phyloP scores from a whole-genome alignment of 257 asterid species.

The Voacanga thouarsii region DNA sequence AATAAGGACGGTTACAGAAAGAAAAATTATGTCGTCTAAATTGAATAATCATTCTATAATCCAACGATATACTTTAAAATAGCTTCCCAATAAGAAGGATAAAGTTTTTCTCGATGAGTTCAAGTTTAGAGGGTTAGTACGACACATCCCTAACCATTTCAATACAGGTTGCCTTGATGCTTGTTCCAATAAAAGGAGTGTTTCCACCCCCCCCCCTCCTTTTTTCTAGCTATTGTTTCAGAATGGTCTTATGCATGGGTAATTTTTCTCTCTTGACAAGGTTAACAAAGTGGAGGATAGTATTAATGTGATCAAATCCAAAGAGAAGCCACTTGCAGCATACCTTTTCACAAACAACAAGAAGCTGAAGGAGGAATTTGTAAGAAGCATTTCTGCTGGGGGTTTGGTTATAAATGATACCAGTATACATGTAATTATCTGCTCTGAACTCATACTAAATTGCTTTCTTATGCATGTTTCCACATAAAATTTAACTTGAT shows the following conservation, averaged over 20 bases:
- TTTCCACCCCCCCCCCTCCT: too few relatives aligned
- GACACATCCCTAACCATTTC: background rate
- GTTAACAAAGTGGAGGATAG: conserved; percentile 65
- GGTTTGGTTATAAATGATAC: conserved; percentile 68
- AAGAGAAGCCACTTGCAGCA: conserved; percentile 91
- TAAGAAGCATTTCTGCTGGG: conserved; percentile 65
- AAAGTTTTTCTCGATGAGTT: background rate
- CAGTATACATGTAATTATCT: conserved; percentile 57
- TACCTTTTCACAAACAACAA: conserved; percentile 75
- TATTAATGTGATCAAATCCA: conserved; percentile 49
- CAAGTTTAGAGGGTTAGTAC: background rate
- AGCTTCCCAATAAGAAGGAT: background rate
- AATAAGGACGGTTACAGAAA: background rate
- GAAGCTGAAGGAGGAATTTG: conserved; percentile 66
- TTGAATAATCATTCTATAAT: background rate
- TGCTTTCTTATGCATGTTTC: background rate
- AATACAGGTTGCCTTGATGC: background rate
- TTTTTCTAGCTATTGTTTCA: conserved; percentile 14
- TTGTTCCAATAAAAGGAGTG: background rate
- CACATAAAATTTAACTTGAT: background rate
- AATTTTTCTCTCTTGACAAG: conserved; percentile 35
- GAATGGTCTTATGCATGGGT: conserved; percentile 3
- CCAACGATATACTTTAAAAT: background rate
- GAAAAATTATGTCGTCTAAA: background rate
- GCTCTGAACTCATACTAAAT: conserved; percentile 7